Base-by-base conservation (phyloP, 2,329 filamentous ascomycete genomes). In the Thelonectria discophora region DNA sequence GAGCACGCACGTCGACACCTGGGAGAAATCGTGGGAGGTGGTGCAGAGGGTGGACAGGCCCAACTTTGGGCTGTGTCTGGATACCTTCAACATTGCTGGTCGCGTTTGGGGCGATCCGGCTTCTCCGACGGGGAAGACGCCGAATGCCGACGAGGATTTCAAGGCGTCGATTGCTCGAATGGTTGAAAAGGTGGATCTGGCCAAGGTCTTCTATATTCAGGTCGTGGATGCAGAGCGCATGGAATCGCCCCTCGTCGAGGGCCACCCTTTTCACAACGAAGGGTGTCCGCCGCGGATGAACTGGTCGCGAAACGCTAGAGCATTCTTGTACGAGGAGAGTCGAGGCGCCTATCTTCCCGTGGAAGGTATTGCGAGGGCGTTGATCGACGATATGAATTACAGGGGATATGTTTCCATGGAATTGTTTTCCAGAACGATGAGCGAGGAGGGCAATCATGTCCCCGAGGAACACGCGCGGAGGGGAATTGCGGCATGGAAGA, bases 71-170 rank as follows among this genome's bases (percentile, higher is more conserved):
- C 79, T 92, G 50, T 92, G 90, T 72, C 80, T 93, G 34, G 90
- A 93, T 74, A 91, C 88, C 0, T 93, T 91, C 79, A 91, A 93
- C 75, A 89, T 93, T 61, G 85, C 89, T 1, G 90, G 85, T 0
- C 79, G 87, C 7, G 84, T 91, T 56, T 93, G 85, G 67, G 90
- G 87, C 0, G 89, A 93, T 69, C 90, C 90, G 0, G 75, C 84
- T 0, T 76, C 81, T 0, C 63, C 76, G 0, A 78, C 79, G 0
- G 85, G 88, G 3, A 81, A 80, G 63, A 84, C 77, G 0, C 66
- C 76, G 0, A 79, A 85, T 64, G 88, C 86, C 2, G 85, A 88
- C 4, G 75, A 77, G 2, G 82, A 81, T 3, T 79, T 90, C 1
- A 74, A 75, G 10, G 77, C 78, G 1, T 89, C 87, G 0, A 76